phyloP scores from a whole-genome alignment of 2,329 filamentous ascomycete genomes.

The Fusarium mangiferae region DNA sequence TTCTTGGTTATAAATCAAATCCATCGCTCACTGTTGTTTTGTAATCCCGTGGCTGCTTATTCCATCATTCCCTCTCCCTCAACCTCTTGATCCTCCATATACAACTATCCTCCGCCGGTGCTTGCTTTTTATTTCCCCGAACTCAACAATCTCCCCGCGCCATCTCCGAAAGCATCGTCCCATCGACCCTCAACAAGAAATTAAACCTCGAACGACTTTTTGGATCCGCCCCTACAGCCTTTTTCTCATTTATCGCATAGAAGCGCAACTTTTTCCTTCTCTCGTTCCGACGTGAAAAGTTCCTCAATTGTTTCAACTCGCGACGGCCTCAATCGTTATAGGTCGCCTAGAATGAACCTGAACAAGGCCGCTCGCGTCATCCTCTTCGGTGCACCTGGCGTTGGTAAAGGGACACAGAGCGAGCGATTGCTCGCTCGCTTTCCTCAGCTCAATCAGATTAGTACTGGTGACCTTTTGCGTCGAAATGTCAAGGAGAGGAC shows the following conservation, averaged over 20 bases:
- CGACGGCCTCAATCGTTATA: slow-evolving; percentile 34
- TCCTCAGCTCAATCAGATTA: slow-evolving; percentile 89
- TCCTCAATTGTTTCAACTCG: background rate
- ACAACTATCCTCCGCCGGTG: background rate
- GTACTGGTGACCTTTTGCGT: slow-evolving; percentile 90
- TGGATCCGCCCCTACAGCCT: background rate
- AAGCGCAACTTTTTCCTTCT: background rate
- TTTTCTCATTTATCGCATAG: background rate
- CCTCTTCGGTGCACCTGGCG: slow-evolving; percentile 93
- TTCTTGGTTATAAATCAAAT: slow-evolving; percentile 8
- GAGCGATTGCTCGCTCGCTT: slow-evolving; percentile 88
- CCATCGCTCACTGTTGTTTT: slow-evolving; percentile 17
- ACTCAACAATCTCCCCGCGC: slow-evolving; percentile 37
- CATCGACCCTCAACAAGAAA: slow-evolving; percentile 34
- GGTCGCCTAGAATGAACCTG: slow-evolving; percentile 67
- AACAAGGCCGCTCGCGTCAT: slow-evolving; percentile 89
- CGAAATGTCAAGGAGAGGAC: slow-evolving; percentile 92
- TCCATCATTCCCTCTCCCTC: background rate
- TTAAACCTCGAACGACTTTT: slow-evolving; percentile 10
- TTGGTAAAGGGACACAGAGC: slow-evolving; percentile 96
- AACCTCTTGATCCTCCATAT: background rate
- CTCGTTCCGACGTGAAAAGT: background rate
- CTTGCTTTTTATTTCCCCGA: background rate
- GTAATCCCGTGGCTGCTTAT: slow-evolving; percentile 5
- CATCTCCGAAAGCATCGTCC: slow-evolving; percentile 16